phyloP scores from a whole-genome alignment of 306 rosid species.

The Lathyrus tuberosus region DNA sequence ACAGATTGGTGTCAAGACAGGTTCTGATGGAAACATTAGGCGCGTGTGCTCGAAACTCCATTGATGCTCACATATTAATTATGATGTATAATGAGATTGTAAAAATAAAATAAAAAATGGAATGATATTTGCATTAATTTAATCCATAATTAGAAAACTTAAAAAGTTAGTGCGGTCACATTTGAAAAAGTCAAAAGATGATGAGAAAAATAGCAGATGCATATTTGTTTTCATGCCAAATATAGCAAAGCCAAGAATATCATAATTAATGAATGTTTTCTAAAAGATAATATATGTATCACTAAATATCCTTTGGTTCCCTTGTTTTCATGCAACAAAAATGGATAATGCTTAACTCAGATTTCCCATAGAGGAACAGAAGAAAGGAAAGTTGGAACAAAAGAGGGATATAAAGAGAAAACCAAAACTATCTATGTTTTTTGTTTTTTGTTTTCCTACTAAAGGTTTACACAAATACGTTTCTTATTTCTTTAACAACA shows the following conservation, averaged over 20 bases:
- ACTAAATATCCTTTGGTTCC: slow-evolving; percentile 34
- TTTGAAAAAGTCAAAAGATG: slow-evolving; percentile 46
- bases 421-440: slow-evolving; percentile 41
- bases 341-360: slow-evolving; percentile 45
- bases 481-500: slow-evolving; percentile 3
- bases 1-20: slow-evolving; percentile 76
- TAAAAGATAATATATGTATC: slow-evolving; percentile 27
- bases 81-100: neutral
- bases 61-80: slow-evolving; percentile 8
- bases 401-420: slow-evolving; percentile 36
- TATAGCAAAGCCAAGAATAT: slow-evolving; percentile 35
- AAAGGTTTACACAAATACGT: neutral
- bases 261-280: slow-evolving; percentile 16
- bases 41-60: slow-evolving; percentile 54
- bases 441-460: slow-evolving; percentile 30
- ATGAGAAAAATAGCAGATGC: neutral
- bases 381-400: slow-evolving; percentile 25
- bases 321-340: slow-evolving; percentile 52
- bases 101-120: neutral
- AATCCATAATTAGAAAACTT: slow-evolving; percentile 25
- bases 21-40: slow-evolving; percentile 60
- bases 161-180: neutral
- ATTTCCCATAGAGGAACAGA: slow-evolving; percentile 33
- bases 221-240: slow-evolving; percentile 22
- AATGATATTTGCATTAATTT: neutral